Conservation (phyloP, 2,329 filamentous ascomycete genomes). For the Lasiodiplodia citricola region DNA sequence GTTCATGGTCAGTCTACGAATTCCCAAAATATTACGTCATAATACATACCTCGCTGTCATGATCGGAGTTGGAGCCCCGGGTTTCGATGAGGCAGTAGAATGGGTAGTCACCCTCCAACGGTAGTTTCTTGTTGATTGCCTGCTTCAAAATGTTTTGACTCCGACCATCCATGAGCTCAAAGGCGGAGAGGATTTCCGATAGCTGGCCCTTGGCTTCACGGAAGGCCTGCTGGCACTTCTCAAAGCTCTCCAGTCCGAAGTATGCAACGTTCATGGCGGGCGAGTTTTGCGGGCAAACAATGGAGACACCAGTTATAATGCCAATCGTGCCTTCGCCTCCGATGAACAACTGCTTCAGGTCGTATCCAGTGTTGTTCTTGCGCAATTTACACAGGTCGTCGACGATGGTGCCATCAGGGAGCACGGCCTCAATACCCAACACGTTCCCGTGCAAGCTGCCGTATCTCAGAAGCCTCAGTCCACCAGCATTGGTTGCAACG, state of each 20-base stretch:
- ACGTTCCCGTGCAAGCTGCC: slow-evolving; percentile 94
- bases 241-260: slow-evolving; percentile 88
- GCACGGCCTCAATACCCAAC: slow-evolving; percentile 88
- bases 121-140: slow-evolving; percentile 77
- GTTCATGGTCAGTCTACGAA: slow-evolving; percentile 27
- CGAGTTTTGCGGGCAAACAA: slow-evolving; percentile 86
- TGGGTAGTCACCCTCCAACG: slow-evolving; percentile 81
- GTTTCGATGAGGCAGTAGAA: slow-evolving; percentile 99
- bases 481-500: slow-evolving; percentile 93
- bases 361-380: slow-evolving; percentile 99
- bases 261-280: slow-evolving; percentile 93
- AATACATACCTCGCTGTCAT: slow-evolving; percentile 69
- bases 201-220: slow-evolving; percentile 87
- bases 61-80: slow-evolving; percentile 90
- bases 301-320: slow-evolving; percentile 87
- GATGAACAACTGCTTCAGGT: slow-evolving; percentile 95
- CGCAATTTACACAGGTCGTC: slow-evolving; percentile 86
- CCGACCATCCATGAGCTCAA: slow-evolving; percentile 92
- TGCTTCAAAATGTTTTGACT: slow-evolving; percentile 77
- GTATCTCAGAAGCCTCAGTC: slow-evolving; percentile 86
- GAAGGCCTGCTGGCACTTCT: slow-evolving; percentile 86
- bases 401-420: slow-evolving; percentile 90
- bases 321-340: slow-evolving; percentile 94
- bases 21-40: background rate
- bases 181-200: slow-evolving; percentile 93